A percentile compares a stretch with the other conserved stretches of the same genome.
phyloP scores from a whole-genome alignment of 2,329 filamentous ascomycete genomes.

The Colletotrichum truncatum region DNA sequence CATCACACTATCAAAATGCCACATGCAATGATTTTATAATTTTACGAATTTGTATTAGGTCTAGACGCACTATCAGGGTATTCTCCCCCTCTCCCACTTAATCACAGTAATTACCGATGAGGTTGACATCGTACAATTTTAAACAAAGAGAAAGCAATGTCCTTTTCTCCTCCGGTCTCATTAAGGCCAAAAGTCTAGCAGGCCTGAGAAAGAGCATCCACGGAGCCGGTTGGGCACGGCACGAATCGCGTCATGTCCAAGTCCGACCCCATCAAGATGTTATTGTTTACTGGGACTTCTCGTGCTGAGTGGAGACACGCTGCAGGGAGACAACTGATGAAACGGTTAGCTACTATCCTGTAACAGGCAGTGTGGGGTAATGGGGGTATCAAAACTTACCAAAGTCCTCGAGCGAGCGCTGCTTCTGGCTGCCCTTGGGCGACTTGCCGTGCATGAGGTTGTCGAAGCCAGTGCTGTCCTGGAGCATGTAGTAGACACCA shows the following conservation, averaged over 20 bases:
- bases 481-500: slow-evolving; percentile 78
- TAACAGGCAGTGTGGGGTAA: slow-evolving; percentile 12
- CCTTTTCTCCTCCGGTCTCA: slow-evolving; percentile 21
- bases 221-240: background rate
- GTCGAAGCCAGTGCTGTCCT: slow-evolving; percentile 84
- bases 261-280: slow-evolving; percentile 8
- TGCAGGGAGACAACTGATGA: slow-evolving; percentile 82
- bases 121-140: slow-evolving; percentile 31
- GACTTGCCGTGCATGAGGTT: slow-evolving; percentile 94
- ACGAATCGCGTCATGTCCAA: background rate
- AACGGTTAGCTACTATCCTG: slow-evolving; percentile 54
- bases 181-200: slow-evolving; percentile 23
- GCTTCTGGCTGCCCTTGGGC: slow-evolving; percentile 82
- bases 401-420: slow-evolving; percentile 88
- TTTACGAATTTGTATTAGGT: slow-evolving; percentile 32
- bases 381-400: slow-evolving; percentile 62
- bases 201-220: slow-evolving; percentile 19
- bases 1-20: background rate
- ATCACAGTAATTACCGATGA: slow-evolving; percentile 31
- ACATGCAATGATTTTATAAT: background rate
- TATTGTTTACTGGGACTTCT: slow-evolving; percentile 76
- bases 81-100: slow-evolving; percentile 17
- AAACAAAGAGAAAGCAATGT: slow-evolving; percentile 30
- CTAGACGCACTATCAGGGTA: slow-evolving; percentile 24
- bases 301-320: slow-evolving; percentile 90